Conservation (phyloP, 1,139 yeast genomes). For the Geotrichum candidum region DNA sequence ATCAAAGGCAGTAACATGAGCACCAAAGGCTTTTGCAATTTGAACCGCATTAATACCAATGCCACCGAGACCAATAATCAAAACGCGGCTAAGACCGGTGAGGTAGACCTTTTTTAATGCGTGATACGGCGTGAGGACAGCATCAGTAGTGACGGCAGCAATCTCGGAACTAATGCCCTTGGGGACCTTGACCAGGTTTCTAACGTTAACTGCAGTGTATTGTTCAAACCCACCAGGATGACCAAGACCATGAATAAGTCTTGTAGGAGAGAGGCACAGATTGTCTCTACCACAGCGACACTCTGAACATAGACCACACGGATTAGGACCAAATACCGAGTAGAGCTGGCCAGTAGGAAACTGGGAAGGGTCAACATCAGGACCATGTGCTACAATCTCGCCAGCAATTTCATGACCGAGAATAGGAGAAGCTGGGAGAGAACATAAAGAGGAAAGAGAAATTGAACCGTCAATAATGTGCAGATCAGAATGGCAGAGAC, state of each 20-base stretch:
- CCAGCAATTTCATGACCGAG: constrained; percentile 61
- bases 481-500: constrained; percentile 49
- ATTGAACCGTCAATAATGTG: constrained; percentile 38
- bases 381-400: constrained; percentile 41
- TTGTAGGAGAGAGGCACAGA: constrained; percentile 31
- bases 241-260: constrained; percentile 36
- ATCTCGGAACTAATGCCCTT: constrained; percentile 42
- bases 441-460: no score
- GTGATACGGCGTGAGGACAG: constrained; percentile 49
- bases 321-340: constrained; percentile 37
- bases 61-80: constrained; percentile 48
- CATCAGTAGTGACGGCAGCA: constrained; percentile 50
- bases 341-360: constrained; percentile 39
- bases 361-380: constrained; percentile 29
- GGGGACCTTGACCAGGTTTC: constrained; percentile 37
- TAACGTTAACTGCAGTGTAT: constrained; percentile 36
- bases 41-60: constrained; percentile 48
- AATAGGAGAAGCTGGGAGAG: constrained; percentile 29
- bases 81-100: constrained; percentile 39
- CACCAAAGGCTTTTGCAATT: constrained; percentile 41
- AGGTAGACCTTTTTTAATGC: constrained; percentile 40
- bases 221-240: constrained; percentile 49
- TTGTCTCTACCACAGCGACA: constrained; percentile 45
- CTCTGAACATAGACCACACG: constrained; percentile 43
- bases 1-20: constrained; percentile 41